Percentiles rank a stretch among this genome's conserved stretches.
Evolutionary conservation across 768 basidiomycete species (phyloP).

Genomic region (Lactarius hatsudake): DNA sequence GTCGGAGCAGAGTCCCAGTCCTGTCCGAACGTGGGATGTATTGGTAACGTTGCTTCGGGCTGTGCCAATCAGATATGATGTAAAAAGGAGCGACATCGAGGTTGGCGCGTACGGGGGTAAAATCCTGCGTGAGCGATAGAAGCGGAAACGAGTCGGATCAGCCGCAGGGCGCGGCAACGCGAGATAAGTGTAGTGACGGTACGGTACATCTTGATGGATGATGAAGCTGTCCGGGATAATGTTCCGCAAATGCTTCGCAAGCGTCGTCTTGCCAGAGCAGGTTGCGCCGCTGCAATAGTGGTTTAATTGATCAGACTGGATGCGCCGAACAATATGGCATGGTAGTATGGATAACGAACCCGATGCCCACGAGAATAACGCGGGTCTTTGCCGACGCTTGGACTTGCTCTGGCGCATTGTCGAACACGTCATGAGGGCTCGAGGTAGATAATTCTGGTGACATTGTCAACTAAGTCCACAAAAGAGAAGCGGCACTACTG

Average conservation of each 20-base stretch:
- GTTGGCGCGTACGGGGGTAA: constrained; percentile 77
- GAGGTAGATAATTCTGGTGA: neutral
- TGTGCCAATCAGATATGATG: constrained; percentile 31
- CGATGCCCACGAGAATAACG: constrained; percentile 45
- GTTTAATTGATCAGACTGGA: neutral
- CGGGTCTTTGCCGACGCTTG: constrained; percentile 35
- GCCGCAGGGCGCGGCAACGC: neutral
- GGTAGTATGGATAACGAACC: constrained; percentile 30
- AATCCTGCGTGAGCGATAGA: constrained; percentile 55
- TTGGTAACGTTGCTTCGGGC: constrained; percentile 71
- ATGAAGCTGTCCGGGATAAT: constrained; percentile 79
- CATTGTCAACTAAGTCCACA: neutral
- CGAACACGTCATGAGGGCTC: neutral
- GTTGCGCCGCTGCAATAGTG: constrained; percentile 70
- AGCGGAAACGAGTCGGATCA: constrained; percentile 16
- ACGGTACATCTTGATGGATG: constrained; percentile 83
- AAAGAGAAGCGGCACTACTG: neutral
- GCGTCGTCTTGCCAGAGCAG: constrained; percentile 93
- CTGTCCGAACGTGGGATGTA: constrained; percentile 79
- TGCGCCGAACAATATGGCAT: neutral
- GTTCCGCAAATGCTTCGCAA: constrained; percentile 80
- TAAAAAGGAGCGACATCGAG: neutral
- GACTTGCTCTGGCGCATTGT: neutral
- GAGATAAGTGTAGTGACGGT: constrained; percentile 9
- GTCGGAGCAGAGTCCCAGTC: constrained; percentile 93